Evolutionary conservation across 192 early-diverging fungal genomes (phyloP), one percentile per base, ranked within the genome.

Genomic region (Coemansia sp.): DNA sequence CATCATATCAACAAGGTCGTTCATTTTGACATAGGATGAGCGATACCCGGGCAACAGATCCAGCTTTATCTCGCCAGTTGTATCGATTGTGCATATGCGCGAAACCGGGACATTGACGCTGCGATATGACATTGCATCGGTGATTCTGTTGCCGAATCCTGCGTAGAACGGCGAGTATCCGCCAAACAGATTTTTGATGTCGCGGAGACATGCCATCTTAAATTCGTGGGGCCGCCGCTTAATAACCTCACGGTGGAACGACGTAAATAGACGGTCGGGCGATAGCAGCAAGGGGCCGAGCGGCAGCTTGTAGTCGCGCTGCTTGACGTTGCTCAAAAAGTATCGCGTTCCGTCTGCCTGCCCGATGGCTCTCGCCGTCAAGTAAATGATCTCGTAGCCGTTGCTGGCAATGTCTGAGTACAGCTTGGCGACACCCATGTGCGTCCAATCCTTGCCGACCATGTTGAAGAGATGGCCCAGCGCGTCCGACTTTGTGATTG

Each of bases 401-500:
- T 99, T 99, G 66, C 89, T 94, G 45, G 73, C 72, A 68, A 99
- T 96, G 73, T 95, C 95, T 4, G 94, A 95, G 69, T 96, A 99
- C 46, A 99, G 85, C 75, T 93, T 95, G 45, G 97, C 97, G 21
- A 99, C 94, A 36, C 97, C 97, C 14, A 85, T 86, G 77, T 99
- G 97, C 1, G 96, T 99, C 97, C 97, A 99, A 77, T 99, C 97
- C 77, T 89, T 90, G 46, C 97, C 97, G 24, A 98, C 92, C 92
- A 96, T 96, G 41, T 95, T 94, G 78, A 96, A 96, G 14, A 99
- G 85, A 68, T 99, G 97, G 6, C 97, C 97, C 51, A 99, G 80
- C 4, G 91, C 94, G 72, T 99, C 97, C 0, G 95, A 97, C 83
- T 97, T 97, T 46, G 97, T 99, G 67, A 99, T 99, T 5, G 97